A percentile compares a stretch with the other conserved stretches of the same genome.
phyloP scores from a whole-genome alignment of 805 yeast genomes.

The Wickerhamomyces kurtzmanii region DNA sequence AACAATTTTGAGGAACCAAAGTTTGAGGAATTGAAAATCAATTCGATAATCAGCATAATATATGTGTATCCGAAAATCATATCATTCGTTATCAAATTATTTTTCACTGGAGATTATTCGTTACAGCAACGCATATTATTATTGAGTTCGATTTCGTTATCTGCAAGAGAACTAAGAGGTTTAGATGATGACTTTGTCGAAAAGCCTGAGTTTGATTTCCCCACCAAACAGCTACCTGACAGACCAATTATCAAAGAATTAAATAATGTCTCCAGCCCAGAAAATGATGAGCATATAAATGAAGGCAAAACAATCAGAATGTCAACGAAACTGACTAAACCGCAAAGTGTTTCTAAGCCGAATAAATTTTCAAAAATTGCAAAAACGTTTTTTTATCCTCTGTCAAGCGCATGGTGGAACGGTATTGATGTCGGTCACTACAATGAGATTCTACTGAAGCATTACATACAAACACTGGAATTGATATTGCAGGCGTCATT shows the following conservation, averaged over 20 bases:
- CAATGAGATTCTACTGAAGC: conserved; percentile 39
- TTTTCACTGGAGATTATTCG: conserved; percentile 69
- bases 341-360: conserved; percentile 5
- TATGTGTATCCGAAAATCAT: conserved; percentile 41
- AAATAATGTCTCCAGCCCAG: conserved; percentile 5
- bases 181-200: conserved; percentile 38
- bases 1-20: conserved; percentile 46
- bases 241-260: conserved; percentile 7
- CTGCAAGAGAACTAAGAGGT: conserved; percentile 68
- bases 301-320: conserved; percentile 13
- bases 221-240: conserved; percentile 20
- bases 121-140: conserved; percentile 68
- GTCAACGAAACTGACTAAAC: conserved; percentile 21
- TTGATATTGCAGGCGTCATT: conserved; percentile 37
- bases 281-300: conserved; percentile 1
- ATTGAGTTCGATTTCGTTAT: conserved; percentile 56
- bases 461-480: conserved; percentile 37
- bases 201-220: conserved; percentile 25
- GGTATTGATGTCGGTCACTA: conserved; percentile 46
- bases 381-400: conserved; percentile 37
- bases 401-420: conserved; percentile 42
- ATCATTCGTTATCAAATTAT: conserved; percentile 25
- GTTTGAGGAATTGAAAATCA: conserved; percentile 60
- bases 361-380: conserved; percentile 28
- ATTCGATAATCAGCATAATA: conserved; percentile 54